These are phyloP conservation scores for Sporothrix phasma DNA, from an alignment of 2,329 filamentous ascomycete genomes.

Conservation along the genomic window DNA sequence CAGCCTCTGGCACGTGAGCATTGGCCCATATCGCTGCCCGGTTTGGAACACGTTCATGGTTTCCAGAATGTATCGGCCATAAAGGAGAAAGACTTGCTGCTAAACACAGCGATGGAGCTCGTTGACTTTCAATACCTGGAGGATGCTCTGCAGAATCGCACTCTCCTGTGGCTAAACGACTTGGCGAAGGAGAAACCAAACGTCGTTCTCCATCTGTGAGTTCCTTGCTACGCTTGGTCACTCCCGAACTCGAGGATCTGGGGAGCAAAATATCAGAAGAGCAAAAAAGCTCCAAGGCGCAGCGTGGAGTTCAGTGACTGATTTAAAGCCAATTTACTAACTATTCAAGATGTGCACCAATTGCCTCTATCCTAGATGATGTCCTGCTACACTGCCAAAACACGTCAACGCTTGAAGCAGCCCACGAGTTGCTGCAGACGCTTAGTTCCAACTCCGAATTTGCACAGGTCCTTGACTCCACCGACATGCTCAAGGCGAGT, in stretches of 20 bases:
- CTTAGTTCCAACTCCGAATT: slow-evolving; percentile 46
- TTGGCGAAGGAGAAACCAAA: slow-evolving; percentile 44
- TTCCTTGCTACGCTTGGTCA: neutral
- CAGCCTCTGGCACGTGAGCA: slow-evolving; percentile 50
- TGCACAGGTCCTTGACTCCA: slow-evolving; percentile 37
- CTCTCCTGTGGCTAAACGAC: slow-evolving; percentile 49
- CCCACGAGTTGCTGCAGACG: slow-evolving; percentile 49
- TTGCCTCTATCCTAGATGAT: slow-evolving; percentile 50
- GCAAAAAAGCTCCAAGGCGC: neutral
- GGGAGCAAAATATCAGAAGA: neutral
- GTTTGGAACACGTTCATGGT: slow-evolving; percentile 31
- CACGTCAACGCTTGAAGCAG: slow-evolving; percentile 47
- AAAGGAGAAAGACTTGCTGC: slow-evolving; percentile 51
- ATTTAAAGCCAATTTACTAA: neutral
- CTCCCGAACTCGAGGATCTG: no score
- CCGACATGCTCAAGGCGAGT: slow-evolving; percentile 39
- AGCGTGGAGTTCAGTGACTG: neutral
- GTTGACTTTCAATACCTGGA: slow-evolving; percentile 58
- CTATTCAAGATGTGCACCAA: slow-evolving; percentile 39
- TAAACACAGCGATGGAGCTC: slow-evolving; percentile 53
- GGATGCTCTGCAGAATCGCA: slow-evolving; percentile 50
- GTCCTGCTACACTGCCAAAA: slow-evolving; percentile 55
- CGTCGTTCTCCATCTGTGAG: slow-evolving; percentile 51
- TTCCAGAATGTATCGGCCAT: slow-evolving; percentile 37
- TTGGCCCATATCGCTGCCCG: slow-evolving; percentile 36